Evolutionary conservation across 306 rosid genomes (phyloP).

Genomic region (Cicer pinnatifidum): DNA sequence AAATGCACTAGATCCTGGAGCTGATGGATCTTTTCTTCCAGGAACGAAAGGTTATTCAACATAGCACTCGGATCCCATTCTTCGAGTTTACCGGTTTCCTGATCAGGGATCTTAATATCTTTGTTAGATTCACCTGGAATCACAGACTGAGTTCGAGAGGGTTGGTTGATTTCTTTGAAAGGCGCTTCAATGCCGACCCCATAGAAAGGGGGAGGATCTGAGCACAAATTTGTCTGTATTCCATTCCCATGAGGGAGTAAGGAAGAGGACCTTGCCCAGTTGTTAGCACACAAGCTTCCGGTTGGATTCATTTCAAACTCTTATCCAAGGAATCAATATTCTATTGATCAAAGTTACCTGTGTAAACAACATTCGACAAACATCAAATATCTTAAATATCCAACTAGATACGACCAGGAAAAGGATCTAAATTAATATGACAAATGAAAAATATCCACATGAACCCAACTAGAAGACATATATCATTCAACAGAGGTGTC

Average conservation of each 20-base stretch:
- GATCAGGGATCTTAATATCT: constrained; percentile 49
- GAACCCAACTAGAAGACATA: background rate
- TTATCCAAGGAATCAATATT: constrained; percentile 43
- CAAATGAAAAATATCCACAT: background rate
- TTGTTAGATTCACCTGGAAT: constrained; percentile 48
- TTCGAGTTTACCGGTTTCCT: constrained; percentile 56
- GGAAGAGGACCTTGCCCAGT: constrained; percentile 61
- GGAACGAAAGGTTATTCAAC: constrained; percentile 79
- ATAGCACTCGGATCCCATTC: constrained; percentile 82
- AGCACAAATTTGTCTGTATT: constrained; percentile 49
- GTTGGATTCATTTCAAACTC: constrained; percentile 61
- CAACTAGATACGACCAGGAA: background rate
- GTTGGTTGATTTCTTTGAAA: constrained; percentile 60
- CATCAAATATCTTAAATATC: constrained; percentile 36
- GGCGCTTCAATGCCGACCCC: constrained; percentile 58
- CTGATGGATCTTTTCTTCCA: constrained; percentile 90
- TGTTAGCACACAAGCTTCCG: constrained; percentile 58
- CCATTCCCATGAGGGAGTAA: constrained; percentile 47
- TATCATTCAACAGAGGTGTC: background rate
- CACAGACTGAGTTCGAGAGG: constrained; percentile 48
- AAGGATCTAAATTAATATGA: constrained; percentile 7
- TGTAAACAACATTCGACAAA: constrained; percentile 14
- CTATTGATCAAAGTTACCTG: constrained; percentile 46
- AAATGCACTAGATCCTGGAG: constrained; percentile 86
- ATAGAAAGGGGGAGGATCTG: constrained; percentile 55